Percentiles rank a stretch among this genome's conserved stretches.
Evolutionary conservation across 2,329 filamentous ascomycete species (phyloP).

Genomic region (Plenodomus tracheiphilus): DNA sequence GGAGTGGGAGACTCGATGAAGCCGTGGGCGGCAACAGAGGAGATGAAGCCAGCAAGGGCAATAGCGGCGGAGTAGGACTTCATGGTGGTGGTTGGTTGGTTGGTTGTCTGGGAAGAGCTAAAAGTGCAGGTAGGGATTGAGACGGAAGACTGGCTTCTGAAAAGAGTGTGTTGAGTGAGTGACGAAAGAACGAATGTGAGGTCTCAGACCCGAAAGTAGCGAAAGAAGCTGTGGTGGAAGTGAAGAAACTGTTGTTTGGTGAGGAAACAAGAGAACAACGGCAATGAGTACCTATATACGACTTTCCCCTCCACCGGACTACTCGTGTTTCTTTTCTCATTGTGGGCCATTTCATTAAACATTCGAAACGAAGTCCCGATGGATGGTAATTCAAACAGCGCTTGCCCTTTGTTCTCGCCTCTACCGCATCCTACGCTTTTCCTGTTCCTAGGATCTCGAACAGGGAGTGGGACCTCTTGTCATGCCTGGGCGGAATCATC

Average conservation of each 20-base stretch:
- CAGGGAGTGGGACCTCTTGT: neutral
- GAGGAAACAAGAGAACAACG: conserved; percentile 5
- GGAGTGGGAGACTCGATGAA: conserved; percentile 54
- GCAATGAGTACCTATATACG: conserved; percentile 24
- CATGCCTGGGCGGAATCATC: conserved; percentile 15
- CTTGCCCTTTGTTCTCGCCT: conserved; percentile 21
- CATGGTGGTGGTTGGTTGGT: conserved; percentile 40
- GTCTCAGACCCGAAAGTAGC: conserved; percentile 40
- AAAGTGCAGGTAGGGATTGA: conserved; percentile 23
- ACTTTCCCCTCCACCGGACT: conserved; percentile 4
- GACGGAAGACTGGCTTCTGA: conserved; percentile 39
- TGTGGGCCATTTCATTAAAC: conserved; percentile 44
- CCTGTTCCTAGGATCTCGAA: conserved; percentile 8
- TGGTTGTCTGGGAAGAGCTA: conserved; percentile 12
- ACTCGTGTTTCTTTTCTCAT: conserved; percentile 12
- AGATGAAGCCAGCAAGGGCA: conserved; percentile 48
- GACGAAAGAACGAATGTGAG: conserved; percentile 43
- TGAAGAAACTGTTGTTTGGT: conserved; percentile 26
- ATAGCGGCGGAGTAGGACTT: conserved; percentile 49
- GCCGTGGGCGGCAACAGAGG: conserved; percentile 58
- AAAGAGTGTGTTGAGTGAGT: conserved; percentile 37
- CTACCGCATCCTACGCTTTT: conserved; percentile 13
- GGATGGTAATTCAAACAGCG: conserved; percentile 22
- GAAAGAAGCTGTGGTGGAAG: conserved; percentile 32
- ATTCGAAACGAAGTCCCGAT: conserved; percentile 35